Conservation (phyloP, 1,139 yeast genomes). For the Torulaspora pretoriensis region DNA sequence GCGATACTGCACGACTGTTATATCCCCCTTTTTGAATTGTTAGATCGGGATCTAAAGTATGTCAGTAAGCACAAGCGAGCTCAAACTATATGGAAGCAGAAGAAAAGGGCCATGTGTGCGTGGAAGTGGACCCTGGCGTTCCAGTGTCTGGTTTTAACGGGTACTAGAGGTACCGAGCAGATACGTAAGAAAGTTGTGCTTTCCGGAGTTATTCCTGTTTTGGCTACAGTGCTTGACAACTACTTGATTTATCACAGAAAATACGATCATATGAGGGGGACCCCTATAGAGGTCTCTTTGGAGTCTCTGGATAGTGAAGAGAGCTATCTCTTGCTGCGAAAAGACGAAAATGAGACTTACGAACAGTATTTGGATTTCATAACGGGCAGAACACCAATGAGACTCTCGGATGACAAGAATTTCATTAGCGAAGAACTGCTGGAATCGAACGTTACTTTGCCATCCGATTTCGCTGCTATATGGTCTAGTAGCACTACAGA, state of each 20-base stretch:
- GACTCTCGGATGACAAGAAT: constrained; percentile 16
- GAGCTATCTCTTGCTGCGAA: constrained; percentile 19
- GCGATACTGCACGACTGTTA: constrained; percentile 81
- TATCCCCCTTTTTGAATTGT: constrained; percentile 32
- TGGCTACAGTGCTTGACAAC: constrained; percentile 89
- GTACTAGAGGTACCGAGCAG: constrained; percentile 86
- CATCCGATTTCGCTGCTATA: constrained; percentile 26
- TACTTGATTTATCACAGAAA: constrained; percentile 46
- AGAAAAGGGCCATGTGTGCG: constrained; percentile 54
- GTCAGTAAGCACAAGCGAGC: constrained; percentile 22
- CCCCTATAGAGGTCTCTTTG: constrained; percentile 25
- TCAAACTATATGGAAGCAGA: constrained; percentile 32
- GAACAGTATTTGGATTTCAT: constrained; percentile 20
- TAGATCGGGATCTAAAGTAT: constrained; percentile 20
- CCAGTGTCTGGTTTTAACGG: constrained; percentile 85
- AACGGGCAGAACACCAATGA: constrained; percentile 20
- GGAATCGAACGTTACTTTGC: constrained; percentile 17
- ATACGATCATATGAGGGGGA: constrained; percentile 36
- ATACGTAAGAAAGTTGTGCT: constrained; percentile 82
- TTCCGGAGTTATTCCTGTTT: constrained; percentile 86
- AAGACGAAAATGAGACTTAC: constrained; percentile 20
- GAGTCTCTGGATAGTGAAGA: constrained; percentile 19
- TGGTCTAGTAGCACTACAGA: constrained; percentile 16
- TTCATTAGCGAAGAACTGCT: constrained; percentile 17
- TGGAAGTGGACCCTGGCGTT: constrained; percentile 98